Conservation (phyloP, 495 filamentous ascomycete species). For the Hypoxylon rickii region DNA sequence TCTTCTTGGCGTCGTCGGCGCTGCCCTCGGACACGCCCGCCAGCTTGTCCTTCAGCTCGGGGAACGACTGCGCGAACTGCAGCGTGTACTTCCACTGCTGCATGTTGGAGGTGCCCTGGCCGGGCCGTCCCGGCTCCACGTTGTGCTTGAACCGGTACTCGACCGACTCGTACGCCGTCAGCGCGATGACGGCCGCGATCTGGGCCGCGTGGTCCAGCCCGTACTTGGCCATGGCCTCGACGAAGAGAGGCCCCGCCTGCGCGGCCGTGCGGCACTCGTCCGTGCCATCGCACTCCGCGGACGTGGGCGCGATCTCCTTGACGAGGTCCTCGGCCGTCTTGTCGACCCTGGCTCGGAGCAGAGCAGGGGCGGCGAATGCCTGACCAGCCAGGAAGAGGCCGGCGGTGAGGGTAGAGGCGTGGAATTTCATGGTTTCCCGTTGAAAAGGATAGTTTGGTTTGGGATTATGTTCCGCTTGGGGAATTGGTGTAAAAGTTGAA, state of each 20-base stretch:
- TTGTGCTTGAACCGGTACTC: slow-evolving; percentile 73
- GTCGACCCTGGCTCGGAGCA: slow-evolving; percentile 44
- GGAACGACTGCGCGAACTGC: slow-evolving; percentile 64
- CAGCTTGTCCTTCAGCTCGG: slow-evolving; percentile 49
- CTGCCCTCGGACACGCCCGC: slow-evolving; percentile 36
- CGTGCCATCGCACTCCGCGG: slow-evolving; percentile 51
- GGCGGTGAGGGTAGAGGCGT: slow-evolving; percentile 24
- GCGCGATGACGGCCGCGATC: slow-evolving; percentile 64
- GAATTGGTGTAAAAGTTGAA: neutral
- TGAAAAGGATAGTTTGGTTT: slow-evolving; percentile 12
- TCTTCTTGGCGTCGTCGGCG: slow-evolving; percentile 38
- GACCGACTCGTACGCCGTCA: slow-evolving; percentile 70
- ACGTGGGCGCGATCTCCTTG: slow-evolving; percentile 54
- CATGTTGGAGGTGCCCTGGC: slow-evolving; percentile 86
- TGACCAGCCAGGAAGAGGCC: slow-evolving; percentile 34
- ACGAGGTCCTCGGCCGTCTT: slow-evolving; percentile 49
- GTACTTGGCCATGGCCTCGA: slow-evolving; percentile 60
- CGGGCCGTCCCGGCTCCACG: slow-evolving; percentile 61
- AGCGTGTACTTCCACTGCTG: slow-evolving; percentile 64
- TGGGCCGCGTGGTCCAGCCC: slow-evolving; percentile 56
- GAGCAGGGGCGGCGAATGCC: slow-evolving; percentile 23
- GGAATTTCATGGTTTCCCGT: slow-evolving; percentile 30
- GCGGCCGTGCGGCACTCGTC: slow-evolving; percentile 70
- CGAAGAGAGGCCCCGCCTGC: slow-evolving; percentile 63
- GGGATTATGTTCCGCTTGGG: neutral